Base-by-base conservation (phyloP, 2,329 filamentous ascomycete species). In the Alternaria atra region DNA sequence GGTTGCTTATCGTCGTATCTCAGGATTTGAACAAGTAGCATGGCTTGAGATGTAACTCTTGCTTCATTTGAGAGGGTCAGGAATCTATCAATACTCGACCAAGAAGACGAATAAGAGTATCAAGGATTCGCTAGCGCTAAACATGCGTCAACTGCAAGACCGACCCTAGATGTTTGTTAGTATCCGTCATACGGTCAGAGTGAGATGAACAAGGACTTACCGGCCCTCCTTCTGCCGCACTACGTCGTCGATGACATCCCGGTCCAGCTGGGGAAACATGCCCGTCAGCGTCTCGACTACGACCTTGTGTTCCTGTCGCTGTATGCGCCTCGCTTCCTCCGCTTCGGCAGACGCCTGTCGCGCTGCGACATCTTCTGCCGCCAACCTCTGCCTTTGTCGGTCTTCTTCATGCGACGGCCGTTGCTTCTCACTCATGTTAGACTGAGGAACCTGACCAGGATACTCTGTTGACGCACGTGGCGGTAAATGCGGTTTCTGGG, bases 261-360 rank as follows among this genome's bases (percentile, higher is more conserved):
- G 88, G 78, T 99, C 95, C 52, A 99, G 83, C 74, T 96, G 93
- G 1, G 95, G 95, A 77, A 99, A 99, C 95, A 99, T 99, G 70
- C 93, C 91, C 48, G 92, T 90, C 58, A 99, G 82, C 35, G 95
- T 98, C 80, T 98, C 95, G 3, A 98, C 94, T 7, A 99, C 89
- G 70, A 93, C 94, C 55, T 88, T 85, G 79, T 98, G 94, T 83
- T 99, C 95, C 56, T 90, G 90, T 35, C 89, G 85, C 68, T 95
- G 89, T 61, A 98, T 88, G 15, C 91, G 85, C 66, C 93, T 88
- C 7, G 94, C 94, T 77, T 99, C 92, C 9, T 94, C 94, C 6
- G 87, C 88, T 78, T 98, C 94, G 1, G 92, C 93, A 68, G 91
- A 96, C 1, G 94, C 94, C 80, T 98, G 94, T 52, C 93, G 85